Base-by-base conservation (phyloP, 2,329 filamentous ascomycete species). In the Trichoderma guizhouense region DNA sequence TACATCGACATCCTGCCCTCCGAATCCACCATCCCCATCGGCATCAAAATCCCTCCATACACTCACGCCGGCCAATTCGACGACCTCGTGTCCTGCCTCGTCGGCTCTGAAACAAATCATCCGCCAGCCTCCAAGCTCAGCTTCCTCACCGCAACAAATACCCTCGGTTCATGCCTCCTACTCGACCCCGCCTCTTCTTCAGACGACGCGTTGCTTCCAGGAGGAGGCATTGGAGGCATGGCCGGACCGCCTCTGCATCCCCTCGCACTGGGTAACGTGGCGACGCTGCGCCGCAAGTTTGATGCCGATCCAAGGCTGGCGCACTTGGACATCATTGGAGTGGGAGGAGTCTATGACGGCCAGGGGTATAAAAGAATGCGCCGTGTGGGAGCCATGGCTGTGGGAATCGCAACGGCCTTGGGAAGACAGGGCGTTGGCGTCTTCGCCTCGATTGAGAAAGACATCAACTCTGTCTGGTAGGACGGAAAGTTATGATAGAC, bases 131-230 rank as follows among this genome's bases (percentile, higher is more conserved):
- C 74, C 0, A 77, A 76, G 1, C 69, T 93, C 1, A 87, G 85
- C 57, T 95, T 95, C 80, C 84, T 95, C 74, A 94, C 92, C 0
- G 87, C 91, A 0, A 92, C 90, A 1, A 95, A 95, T 76, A 95
- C 77, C 1, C 86, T 95, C 0, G 93, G 92, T 1, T 89, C 86
- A 0, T 92, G 89, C 58, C 83, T 95, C 0, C 81, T 93, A 0
- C 79, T 93, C 1, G 76, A 82, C 24, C 1, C 89, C 86, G 0
- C 91, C 88, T 55, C 83, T 94, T 0, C 93, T 1, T 28, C 55
- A 3, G 76, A 81, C 36, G 57, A 70, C 14, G 69, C 71, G 24
- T 62, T 72, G 3, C 87, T 90, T 2, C 87, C 87, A 0, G 85
- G 83, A 3, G 85, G 83, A 3, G 91, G 91, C 0, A 84, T 93